Conservation (phyloP, 2,329 filamentous ascomycete species). For the Penicillium sp. region DNA sequence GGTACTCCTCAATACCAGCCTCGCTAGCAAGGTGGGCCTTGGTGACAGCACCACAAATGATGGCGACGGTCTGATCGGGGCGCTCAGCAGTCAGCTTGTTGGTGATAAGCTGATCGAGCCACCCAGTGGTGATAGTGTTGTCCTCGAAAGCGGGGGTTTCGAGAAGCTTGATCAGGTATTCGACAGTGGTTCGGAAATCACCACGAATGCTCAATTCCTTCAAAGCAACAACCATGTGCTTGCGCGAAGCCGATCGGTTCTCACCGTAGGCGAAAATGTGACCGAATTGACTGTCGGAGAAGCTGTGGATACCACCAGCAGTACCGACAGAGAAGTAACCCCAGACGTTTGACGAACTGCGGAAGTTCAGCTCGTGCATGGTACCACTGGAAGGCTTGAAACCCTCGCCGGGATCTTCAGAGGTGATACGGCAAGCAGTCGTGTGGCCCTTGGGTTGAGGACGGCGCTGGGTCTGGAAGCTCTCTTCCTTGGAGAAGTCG, state of each 20-base stretch:
- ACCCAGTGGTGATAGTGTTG: constrained; percentile 98
- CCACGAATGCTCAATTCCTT: constrained; percentile 99
- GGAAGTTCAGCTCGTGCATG: constrained; percentile 98
- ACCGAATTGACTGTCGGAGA: constrained; percentile 97
- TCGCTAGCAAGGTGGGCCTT: constrained; percentile 96
- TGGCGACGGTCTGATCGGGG: constrained; percentile 88
- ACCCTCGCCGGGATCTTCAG: constrained; percentile 95
- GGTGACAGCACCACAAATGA: constrained; percentile 90
- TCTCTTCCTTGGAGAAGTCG: constrained; percentile 85
- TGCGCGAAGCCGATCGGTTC: constrained; percentile 91
- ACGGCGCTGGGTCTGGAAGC: constrained; percentile 78
- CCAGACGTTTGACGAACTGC: constrained; percentile 98
- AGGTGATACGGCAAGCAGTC: constrained; percentile 98
- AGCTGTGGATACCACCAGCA: constrained; percentile 95
- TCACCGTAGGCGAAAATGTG: constrained; percentile 99
- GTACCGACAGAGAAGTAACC: constrained; percentile 99
- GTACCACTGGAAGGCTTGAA: constrained; percentile 99
- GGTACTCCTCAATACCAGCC: constrained; percentile 81
- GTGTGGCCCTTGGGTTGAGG: constrained; percentile 95
- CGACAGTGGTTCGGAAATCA: constrained; percentile 97
- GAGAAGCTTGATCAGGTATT: constrained; percentile 97
- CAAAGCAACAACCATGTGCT: constrained; percentile 98
- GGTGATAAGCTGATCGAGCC: constrained; percentile 97
- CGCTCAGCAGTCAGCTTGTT: constrained; percentile 96
- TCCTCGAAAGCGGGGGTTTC: constrained; percentile 98